Conservation (phyloP, 2,329 filamentous ascomycete species). For the Colletotrichum lindemuthianum region DNA sequence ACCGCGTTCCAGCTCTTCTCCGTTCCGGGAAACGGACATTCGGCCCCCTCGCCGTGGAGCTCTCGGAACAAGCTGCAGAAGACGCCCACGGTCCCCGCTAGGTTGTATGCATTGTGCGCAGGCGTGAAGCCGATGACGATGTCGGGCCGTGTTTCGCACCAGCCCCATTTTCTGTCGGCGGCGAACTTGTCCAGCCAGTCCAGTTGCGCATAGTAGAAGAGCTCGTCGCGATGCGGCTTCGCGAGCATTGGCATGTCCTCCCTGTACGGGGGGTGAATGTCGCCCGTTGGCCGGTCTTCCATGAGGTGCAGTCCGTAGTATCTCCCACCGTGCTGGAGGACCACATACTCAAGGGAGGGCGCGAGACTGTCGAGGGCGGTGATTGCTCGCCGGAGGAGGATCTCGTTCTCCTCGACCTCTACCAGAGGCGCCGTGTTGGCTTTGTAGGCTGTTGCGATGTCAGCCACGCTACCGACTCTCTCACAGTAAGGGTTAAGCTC, state of each 20-base stretch:
- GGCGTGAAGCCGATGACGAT: constrained; percentile 55
- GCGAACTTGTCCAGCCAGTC: constrained; percentile 49
- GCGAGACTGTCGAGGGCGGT: constrained; percentile 47
- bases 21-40: constrained; percentile 50
- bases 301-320: constrained; percentile 53
- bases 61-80: constrained; percentile 49
- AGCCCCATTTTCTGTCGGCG: constrained; percentile 49
- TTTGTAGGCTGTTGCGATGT: constrained; percentile 48
- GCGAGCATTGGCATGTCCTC: constrained; percentile 47
- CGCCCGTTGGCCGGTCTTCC: constrained; percentile 45
- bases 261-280: constrained; percentile 46
- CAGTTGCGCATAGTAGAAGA: constrained; percentile 52
- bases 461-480: background rate
- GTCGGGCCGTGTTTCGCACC: constrained; percentile 52
- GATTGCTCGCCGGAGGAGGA: constrained; percentile 50
- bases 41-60: constrained; percentile 49
- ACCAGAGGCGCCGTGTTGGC: constrained; percentile 46
- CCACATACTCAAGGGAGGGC: constrained; percentile 48
- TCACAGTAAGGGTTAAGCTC: constrained; percentile 7
- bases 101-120: constrained; percentile 51
- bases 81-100: constrained; percentile 9
- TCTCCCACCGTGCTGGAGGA: constrained; percentile 49
- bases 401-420: constrained; percentile 49
- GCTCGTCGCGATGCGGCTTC: constrained; percentile 45
- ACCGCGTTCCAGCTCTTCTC: constrained; percentile 48